Evolutionary conservation across 1,284 basidiomycete species (phyloP), one percentile per base, ranked within the genome.

Genomic region (Meripilus lineatus): DNA sequence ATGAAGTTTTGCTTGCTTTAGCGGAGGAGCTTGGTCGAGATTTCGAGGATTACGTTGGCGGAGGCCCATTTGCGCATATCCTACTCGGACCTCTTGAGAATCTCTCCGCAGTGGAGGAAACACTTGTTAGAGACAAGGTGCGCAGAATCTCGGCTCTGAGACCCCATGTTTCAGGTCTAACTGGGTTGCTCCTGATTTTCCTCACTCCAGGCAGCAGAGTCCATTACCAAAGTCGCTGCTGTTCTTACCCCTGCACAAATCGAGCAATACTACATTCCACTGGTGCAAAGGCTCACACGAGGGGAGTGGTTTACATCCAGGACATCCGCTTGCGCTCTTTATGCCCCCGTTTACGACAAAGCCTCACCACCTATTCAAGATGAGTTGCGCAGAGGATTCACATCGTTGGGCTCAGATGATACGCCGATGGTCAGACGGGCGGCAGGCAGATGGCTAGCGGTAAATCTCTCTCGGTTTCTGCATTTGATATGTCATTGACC

Each of bases 251-350:
- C 86, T 50, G 61, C 75, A 33, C 92, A 95, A 67, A 75, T 96
- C 57, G 93, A 98, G 67, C 84, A 93, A 61, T 80, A 81, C 65
- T 96, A 95, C 68, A 83, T 99, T 44, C 96, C 96, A 42, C 76
- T 99, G 40, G 67, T 99, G 49, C 88, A 87, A 61, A 84, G 94
- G 46, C 79, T 99, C 32, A 87, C 93, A 1, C 80, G 81, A 48
- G 96, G 94, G 48, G 96, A 99, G 68, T 99, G 96, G 96, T 99
- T 99, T 71, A 99, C 96, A n/a, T 95, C 93, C 25, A 81, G 95
- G 51, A 96, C 93, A 34, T 97, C 95, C 33, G 90, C 96, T 35
- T 93, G 93, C 47, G 90, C 94, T 3, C 77, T 99, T 24, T 99
- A 93, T 63, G 83, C 93, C 8, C 84, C 93, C n/a, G 89, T 92